Evolutionary conservation across 495 filamentous ascomycete species (phyloP).

Genomic region (Aspergillus baeticus): DNA sequence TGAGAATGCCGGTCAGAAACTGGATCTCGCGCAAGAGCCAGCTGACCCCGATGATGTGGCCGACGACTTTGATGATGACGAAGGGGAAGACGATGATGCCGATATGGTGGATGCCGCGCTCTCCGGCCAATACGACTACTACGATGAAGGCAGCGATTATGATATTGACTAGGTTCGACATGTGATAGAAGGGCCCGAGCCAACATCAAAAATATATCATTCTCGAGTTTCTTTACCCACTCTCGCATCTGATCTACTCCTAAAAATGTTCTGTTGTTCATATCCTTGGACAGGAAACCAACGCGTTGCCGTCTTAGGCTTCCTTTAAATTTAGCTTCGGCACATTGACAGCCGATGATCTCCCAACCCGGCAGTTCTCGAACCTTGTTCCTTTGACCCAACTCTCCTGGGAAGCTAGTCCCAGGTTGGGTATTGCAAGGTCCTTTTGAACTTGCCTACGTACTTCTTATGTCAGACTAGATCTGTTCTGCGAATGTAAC

Average conservation of each 20-base stretch:
- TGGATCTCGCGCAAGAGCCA: conserved; percentile 21
- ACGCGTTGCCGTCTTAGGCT: not conserved
- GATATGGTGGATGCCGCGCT: conserved; percentile 43
- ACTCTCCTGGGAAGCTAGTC: not conserved
- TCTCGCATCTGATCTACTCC: not conserved
- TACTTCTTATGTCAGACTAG: not conserved
- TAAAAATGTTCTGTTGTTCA: not conserved
- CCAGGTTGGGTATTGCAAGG: conserved; percentile 5
- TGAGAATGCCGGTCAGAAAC: conserved; percentile 3
- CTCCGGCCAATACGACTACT: conserved; percentile 37
- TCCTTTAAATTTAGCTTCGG: not conserved
- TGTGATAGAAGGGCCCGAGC: not conserved
- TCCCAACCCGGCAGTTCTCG: not conserved
- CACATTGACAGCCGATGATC: not conserved
- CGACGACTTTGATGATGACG: conserved; percentile 34
- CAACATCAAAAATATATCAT: conserved; percentile 2
- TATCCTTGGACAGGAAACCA: conserved; percentile 3
- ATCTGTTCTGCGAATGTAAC: not conserved
- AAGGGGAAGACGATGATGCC: conserved; percentile 30
- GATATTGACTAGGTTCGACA: conserved; percentile 30
- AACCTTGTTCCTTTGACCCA: not conserved
- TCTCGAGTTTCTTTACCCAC: not conserved
- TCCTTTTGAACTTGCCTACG: not conserved
- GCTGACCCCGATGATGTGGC: conserved; percentile 18
- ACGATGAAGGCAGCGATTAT: conserved; percentile 34